Evolutionary conservation across 805 yeast species (phyloP).

Genomic region (Nakazawaea anatomiae): DNA sequence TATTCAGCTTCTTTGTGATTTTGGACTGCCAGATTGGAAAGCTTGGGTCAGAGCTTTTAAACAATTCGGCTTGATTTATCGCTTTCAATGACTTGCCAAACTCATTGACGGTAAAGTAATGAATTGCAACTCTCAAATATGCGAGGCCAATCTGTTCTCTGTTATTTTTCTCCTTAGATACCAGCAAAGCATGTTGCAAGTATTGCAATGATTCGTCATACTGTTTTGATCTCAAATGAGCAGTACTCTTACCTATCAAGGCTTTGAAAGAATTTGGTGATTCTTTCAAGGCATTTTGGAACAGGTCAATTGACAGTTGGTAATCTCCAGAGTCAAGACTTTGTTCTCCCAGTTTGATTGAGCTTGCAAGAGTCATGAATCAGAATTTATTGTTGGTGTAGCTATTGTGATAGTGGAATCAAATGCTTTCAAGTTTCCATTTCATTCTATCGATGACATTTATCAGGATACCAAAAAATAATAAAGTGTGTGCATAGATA

Average conservation of each 20-base stretch:
- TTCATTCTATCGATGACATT: too few species aligned
- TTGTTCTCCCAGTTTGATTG: conserved; percentile 28
- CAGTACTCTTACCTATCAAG: conserved; percentile 41
- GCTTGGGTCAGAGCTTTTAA: conserved; percentile 39
- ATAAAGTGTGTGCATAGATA: too few species aligned
- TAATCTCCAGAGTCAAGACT: conserved; percentile 41
- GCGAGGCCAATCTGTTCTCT: conserved; percentile 40
- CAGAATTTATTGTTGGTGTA: too few species aligned
- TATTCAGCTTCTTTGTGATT: conserved; percentile 24
- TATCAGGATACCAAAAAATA: too few species aligned
- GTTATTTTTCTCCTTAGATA: conserved; percentile 42
- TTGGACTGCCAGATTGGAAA: conserved; percentile 42
- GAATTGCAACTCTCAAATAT: conserved; percentile 43
- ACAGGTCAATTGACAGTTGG: conserved; percentile 35
- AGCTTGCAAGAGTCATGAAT: conserved; percentile 27
- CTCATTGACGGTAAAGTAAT: conserved; percentile 38
- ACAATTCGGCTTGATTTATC: conserved; percentile 35
- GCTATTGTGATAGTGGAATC: too few species aligned
- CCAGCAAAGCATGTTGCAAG: conserved; percentile 35
- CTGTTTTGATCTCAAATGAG: conserved; percentile 39
- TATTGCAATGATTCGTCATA: conserved; percentile 43
- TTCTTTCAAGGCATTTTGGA: conserved; percentile 33
- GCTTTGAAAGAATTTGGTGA: conserved; percentile 42
- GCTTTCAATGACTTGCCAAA: conserved; percentile 33
- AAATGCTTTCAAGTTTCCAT: too few species aligned